Percentiles rank a stretch among this genome's conserved stretches.
These are phyloP conservation scores for Heliocybe sulcata DNA, from an alignment of 1,284 basidiomycete genomes.

Conservation along the genomic window DNA sequence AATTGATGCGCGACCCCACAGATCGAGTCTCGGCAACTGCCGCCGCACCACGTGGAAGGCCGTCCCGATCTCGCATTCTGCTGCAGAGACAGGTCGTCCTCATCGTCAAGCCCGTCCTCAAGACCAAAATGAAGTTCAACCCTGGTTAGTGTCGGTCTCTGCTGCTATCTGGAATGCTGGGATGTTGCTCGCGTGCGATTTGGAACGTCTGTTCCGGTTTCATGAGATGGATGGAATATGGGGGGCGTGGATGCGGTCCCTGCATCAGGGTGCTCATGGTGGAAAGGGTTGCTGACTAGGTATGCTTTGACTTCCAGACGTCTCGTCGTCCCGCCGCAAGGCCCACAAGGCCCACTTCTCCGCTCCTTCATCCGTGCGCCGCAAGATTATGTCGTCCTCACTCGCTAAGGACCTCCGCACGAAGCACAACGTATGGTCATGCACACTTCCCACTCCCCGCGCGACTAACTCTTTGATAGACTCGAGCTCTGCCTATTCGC, in stretches of 20 bases:
- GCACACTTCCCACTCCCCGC: slow-evolving; percentile 1
- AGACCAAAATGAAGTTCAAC: slow-evolving; percentile 76
- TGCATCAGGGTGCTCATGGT: slow-evolving; percentile 4
- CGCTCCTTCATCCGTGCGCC: slow-evolving; percentile 88
- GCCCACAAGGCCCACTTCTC: slow-evolving; percentile 94
- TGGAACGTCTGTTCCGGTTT: slow-evolving; percentile 19
- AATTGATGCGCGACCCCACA: too few relatives aligned
- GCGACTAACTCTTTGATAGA: slow-evolving; percentile 35
- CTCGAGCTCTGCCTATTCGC: slow-evolving; percentile 91
- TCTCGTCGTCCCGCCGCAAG: slow-evolving; percentile 91
- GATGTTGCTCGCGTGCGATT: slow-evolving; percentile 14
- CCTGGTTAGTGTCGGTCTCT: slow-evolving; percentile 47
- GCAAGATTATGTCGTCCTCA: slow-evolving; percentile 97
- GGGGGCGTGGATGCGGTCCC: slow-evolving; percentile 36
- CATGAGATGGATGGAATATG: slow-evolving; percentile 46
- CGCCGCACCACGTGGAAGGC: neutral
- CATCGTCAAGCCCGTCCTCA: slow-evolving; percentile 38
- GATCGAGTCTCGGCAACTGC: neutral
- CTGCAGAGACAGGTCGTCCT: slow-evolving; percentile 22
- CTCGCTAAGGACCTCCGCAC: slow-evolving; percentile 92
- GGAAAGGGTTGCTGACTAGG: slow-evolving; percentile 18
- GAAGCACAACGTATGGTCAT: slow-evolving; percentile 81
- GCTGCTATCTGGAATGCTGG: slow-evolving; percentile 11
- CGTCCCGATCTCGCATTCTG: neutral
- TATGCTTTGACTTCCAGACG: slow-evolving; percentile 40